phyloP scores from a whole-genome alignment of 2,329 filamentous ascomycete genomes.

The Ustulina deusta region DNA sequence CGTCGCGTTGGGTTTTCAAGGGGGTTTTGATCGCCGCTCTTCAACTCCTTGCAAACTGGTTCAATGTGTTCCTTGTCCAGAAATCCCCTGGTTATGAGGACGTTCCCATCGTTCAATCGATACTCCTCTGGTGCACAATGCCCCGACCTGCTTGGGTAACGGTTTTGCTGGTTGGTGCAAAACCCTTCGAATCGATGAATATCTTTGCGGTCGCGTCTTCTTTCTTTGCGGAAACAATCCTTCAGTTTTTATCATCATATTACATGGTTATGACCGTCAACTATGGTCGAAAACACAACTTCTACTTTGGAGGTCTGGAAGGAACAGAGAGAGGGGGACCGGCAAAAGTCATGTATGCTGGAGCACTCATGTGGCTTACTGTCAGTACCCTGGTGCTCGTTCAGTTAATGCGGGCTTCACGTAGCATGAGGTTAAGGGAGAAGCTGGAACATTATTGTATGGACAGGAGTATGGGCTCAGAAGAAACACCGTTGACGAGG shows the following conservation, averaged over 20 bases:
- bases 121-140: slow-evolving; percentile 28
- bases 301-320: slow-evolving; percentile 20
- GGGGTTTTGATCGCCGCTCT: slow-evolving; percentile 17
- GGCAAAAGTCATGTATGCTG: slow-evolving; percentile 23
- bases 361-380: slow-evolving; percentile 22
- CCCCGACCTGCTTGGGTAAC: slow-evolving; percentile 23
- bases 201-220: background rate
- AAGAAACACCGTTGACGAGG: slow-evolving; percentile 17
- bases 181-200: slow-evolving; percentile 15
- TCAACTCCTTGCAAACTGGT: slow-evolving; percentile 23
- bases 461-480: background rate
- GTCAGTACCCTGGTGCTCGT: slow-evolving; percentile 5
- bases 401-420: background rate
- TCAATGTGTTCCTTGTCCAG: slow-evolving; percentile 19
- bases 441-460: background rate
- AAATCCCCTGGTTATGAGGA: slow-evolving; percentile 22
- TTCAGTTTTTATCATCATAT: slow-evolving; percentile 26
- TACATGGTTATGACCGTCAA: slow-evolving; percentile 25
- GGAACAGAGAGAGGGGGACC: slow-evolving; percentile 5
- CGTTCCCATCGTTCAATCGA: slow-evolving; percentile 18
- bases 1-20: slow-evolving; percentile 14
- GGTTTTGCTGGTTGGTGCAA: slow-evolving; percentile 17
- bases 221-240: slow-evolving; percentile 20
- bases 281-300: slow-evolving; percentile 21
- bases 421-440: no score